Evolutionary conservation across 139 green algal genomes (phyloP).

Genomic region (Eudorina sp.): DNA sequence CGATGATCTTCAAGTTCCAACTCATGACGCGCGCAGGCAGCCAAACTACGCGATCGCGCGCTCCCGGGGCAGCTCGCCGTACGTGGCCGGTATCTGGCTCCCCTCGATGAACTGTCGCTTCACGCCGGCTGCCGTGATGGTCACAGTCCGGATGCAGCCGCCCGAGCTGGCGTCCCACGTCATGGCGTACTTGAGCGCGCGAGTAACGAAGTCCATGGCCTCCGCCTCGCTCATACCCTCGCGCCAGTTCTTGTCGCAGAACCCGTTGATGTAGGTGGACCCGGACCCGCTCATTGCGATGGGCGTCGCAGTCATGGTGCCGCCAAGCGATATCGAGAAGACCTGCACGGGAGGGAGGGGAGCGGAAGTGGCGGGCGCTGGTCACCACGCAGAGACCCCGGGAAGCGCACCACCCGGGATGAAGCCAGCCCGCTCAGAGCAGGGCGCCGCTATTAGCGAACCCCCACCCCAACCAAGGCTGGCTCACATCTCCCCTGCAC

Average conservation of each 20-base stretch:
- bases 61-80: slow-evolving; percentile 47
- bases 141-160: slow-evolving; percentile 88
- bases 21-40: too few relatives aligned
- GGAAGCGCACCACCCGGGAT: too few relatives aligned
- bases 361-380: too few relatives aligned
- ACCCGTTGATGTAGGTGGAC: slow-evolving; percentile 91
- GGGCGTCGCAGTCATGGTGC: slow-evolving; percentile 80
- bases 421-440: too few relatives aligned
- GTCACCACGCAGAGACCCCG: too few relatives aligned
- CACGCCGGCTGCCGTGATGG: slow-evolving; percentile 73
- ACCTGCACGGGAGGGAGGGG: neutral
- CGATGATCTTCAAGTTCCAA: too few relatives aligned
- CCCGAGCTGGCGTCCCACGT: slow-evolving; percentile 86
- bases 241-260: slow-evolving; percentile 84
- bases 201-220: slow-evolving; percentile 84
- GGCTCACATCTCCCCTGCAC: too few relatives aligned
- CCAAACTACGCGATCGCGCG: neutral
- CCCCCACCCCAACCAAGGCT: too few relatives aligned
- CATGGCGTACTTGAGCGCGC: slow-evolving; percentile 87
- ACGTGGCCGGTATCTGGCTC: slow-evolving; percentile 59
- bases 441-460: too few relatives aligned
- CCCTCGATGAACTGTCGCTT: slow-evolving; percentile 75
- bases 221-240: slow-evolving; percentile 82
- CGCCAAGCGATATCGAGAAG: slow-evolving; percentile 83
- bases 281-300: slow-evolving; percentile 89